Evolutionary conservation across 106 monocot species (phyloP), one percentile per base, ranked within the genome.

Genomic region (Dendrobium catenatum): DNA sequence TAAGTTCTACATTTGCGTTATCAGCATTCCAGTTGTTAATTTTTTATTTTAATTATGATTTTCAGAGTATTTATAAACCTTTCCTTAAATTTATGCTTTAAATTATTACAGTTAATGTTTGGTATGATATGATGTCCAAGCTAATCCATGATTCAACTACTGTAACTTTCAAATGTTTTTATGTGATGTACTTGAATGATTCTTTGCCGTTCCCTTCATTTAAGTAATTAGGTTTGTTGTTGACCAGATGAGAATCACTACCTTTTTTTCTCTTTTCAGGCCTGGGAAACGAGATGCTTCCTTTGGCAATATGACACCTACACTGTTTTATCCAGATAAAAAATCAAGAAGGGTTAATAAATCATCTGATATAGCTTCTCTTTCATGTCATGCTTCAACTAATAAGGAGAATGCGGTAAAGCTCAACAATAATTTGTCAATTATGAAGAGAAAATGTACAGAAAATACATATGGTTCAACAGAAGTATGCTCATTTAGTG

Each of bases 401-500:
- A 41, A 84, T 80, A 59, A 33, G 17, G 66, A 59, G 46, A 4
- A 16, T 33, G 43, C 27, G 20, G 61, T 29, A 47, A 80, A 44
- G 43, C 42, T 75, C 22, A 22, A 5, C 5, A 20, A 64, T 24
- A n/a, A 77, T 0, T 13, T 42, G 3, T 6, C 77, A 40, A 19
- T 22, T 41, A 58, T 48, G 48, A 83, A 54, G 55, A 42, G 67
- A 24, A 40, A 66, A 54, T 11, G 42, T 31, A 10, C n/a, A 42
- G 79, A 64, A 61, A 84, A 79, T 77, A 33, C 68, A 41, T 82
- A 74, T 82, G 72, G n/a, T 79, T 76, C 84, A 0, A 43, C 77
- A 67, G 75, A 84, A 73, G 77, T 79, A 70, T 80, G 59, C 77
- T 74, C 72, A 33, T 86, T 76, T 80, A 79, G 77, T 82, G 88